These are phyloP conservation scores for Erythrobasidium hasegawianum DNA, from an alignment of 1,284 basidiomycete species.

Conservation along the genomic window DNA sequence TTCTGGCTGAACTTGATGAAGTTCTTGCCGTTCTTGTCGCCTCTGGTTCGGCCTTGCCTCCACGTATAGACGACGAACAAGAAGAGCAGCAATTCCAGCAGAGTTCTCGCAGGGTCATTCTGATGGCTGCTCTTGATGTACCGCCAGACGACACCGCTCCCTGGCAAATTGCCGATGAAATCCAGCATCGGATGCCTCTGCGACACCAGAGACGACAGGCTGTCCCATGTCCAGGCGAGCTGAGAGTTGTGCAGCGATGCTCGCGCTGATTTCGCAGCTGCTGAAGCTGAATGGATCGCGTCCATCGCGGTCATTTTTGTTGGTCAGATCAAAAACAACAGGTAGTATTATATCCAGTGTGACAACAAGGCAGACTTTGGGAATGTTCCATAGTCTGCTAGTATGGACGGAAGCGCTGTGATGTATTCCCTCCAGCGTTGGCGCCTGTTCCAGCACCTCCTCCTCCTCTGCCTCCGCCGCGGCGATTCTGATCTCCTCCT, in stretches of 20 bases:
- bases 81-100: slow-evolving; percentile 85
- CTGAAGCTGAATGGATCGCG: not conserved
- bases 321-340: no score
- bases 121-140: slow-evolving; percentile 50
- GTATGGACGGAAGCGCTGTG: slow-evolving; percentile 27
- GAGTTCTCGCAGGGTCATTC: slow-evolving; percentile 70
- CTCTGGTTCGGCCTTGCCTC: slow-evolving; percentile 80
- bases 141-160: slow-evolving; percentile 49
- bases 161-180: slow-evolving; percentile 47
- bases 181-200: slow-evolving; percentile 30
- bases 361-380: no score
- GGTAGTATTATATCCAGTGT: no score
- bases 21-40: slow-evolving; percentile 77
- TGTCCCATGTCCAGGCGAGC: slow-evolving; percentile 33
- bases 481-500: not conserved
- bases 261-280: not conserved
- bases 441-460: not conserved
- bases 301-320: no score
- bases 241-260: not conserved
- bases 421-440: not conserved
- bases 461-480: slow-evolving; percentile 10
- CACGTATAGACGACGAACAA: slow-evolving; percentile 85
- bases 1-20: slow-evolving; percentile 88
- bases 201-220: slow-evolving; percentile 27
- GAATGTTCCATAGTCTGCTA: no score